Base-by-base conservation (phyloP, 202 grass and related monocot species). In the Hordeum pubiflorum region DNA sequence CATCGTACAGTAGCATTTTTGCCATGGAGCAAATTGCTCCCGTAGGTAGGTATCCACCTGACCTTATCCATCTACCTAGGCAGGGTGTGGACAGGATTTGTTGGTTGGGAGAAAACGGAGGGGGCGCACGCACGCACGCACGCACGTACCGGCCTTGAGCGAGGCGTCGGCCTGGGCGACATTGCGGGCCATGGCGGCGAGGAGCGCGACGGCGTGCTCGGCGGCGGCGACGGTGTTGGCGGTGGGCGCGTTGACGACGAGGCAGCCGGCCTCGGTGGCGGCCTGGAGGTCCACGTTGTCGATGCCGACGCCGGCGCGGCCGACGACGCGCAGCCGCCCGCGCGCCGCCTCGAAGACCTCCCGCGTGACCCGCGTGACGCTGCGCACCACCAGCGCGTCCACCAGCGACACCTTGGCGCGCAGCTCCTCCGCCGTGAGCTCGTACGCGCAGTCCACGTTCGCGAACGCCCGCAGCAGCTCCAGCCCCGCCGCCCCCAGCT, bases 231-330 rank as follows among this genome's bases (percentile, higher is more conserved):
- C 61, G 69, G 91, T 97, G 77, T 92, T 97, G 17, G 91, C 82
- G 46, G 85, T 90, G 48, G 94, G 91, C n/a, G 94, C 89, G 78
- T 97, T 94, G 78, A 97, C 91, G 54, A 97, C 89, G 78, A 97
- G 87, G 81, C 91, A 94, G 0, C 91, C 94, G 36, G 62, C 76
- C 85, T 97, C 91, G 43, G 94, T 97, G 69, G 94, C 94, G 7
- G 94, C 91, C 82, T 92, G 94, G 29, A 97, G 91, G 81, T 97
- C 91, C 4, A 97, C 94, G 74, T 97, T 97, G 94, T 97, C 89
- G 82, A 94, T 89, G 23, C 94, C 94, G 7, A 92, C 94, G 0
- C 94, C 91, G 5, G 91, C 94, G 2, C 89, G 71, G 9, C 94
- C 91, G 21, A 97, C 89, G 80, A 97, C 89, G 21, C 90, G 89